Evolutionary conservation across 2,329 filamentous ascomycete genomes (phyloP).

Genomic region (Xylaria sp.): DNA sequence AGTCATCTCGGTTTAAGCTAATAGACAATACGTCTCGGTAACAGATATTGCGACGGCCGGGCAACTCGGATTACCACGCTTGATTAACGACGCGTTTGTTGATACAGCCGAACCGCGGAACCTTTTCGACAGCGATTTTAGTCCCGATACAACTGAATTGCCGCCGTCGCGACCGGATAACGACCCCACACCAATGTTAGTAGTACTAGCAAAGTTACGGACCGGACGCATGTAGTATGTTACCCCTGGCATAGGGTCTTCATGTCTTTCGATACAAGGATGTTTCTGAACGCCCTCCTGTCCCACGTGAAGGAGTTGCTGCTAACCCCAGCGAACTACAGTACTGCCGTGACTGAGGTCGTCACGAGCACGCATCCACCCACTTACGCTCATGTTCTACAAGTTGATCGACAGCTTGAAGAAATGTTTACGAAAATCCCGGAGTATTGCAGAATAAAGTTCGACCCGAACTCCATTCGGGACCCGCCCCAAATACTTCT

Average conservation of each 20-base stretch:
- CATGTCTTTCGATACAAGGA: too few relatives aligned
- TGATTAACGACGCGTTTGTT: slow-evolving; percentile 46
- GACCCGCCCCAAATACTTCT: slow-evolving; percentile 38
- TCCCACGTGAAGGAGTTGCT: too few relatives aligned
- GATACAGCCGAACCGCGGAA: slow-evolving; percentile 52
- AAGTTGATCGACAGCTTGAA: slow-evolving; percentile 34
- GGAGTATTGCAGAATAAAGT: slow-evolving; percentile 30
- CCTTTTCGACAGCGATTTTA: slow-evolving; percentile 51
- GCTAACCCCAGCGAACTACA: too few relatives aligned
- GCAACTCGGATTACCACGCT: slow-evolving; percentile 51
- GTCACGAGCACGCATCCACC: slow-evolving; percentile 27
- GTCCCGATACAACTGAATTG: slow-evolving; percentile 42
- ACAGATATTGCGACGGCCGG: slow-evolving; percentile 48
- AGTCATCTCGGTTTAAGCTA: background rate
- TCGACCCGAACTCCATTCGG: slow-evolving; percentile 28
- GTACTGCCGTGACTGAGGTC: slow-evolving; percentile 24
- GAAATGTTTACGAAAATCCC: slow-evolving; percentile 34
- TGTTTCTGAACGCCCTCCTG: too few relatives aligned
- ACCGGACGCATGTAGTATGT: slow-evolving; percentile 23
- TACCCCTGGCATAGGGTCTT: too few relatives aligned
- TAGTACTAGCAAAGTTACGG: slow-evolving; percentile 33
- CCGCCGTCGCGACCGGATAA: slow-evolving; percentile 45
- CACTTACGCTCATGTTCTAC: slow-evolving; percentile 31
- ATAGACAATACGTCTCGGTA: background rate
- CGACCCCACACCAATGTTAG: slow-evolving; percentile 38